Evolutionary conservation across 2,329 filamentous ascomycete species (phyloP).

Genomic region (Fusarium sp.): DNA sequence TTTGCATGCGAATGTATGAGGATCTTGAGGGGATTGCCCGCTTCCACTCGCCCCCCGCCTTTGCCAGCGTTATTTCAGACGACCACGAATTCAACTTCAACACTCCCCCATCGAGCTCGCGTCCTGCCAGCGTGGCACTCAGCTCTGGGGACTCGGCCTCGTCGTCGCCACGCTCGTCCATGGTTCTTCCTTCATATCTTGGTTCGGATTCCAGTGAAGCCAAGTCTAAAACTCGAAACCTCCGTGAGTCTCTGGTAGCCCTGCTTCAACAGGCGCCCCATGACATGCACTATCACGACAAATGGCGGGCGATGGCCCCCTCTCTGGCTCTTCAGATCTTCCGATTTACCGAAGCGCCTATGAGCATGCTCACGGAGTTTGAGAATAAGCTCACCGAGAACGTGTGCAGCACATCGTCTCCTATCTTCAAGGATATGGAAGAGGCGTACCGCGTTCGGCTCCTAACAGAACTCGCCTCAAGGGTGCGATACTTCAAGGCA

Average conservation of each 20-base stretch:
- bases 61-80: conserved; percentile 42
- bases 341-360: conserved; percentile 68
- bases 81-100: conserved; percentile 65
- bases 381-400: conserved; percentile 65
- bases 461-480: conserved; percentile 63
- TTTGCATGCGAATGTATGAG: conserved; percentile 74
- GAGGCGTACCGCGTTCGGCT: conserved; percentile 65
- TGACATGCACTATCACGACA: conserved; percentile 59
- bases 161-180: conserved; percentile 67
- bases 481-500: conserved; percentile 68
- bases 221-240: conserved; percentile 61
- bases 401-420: conserved; percentile 60
- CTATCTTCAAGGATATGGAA: conserved; percentile 66
- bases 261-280: conserved; percentile 67
- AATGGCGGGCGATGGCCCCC: conserved; percentile 68
- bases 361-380: conserved; percentile 63
- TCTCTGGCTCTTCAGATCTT: conserved; percentile 72
- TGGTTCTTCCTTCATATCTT: conserved; percentile 59
- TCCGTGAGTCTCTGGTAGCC: conserved; percentile 69
- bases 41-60: conserved; percentile 50
- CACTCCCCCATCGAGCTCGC: conserved; percentile 59
- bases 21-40: conserved; percentile 64
- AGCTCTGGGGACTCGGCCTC: conserved; percentile 65
- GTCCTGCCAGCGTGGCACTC: conserved; percentile 68
- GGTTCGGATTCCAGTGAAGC: conserved; percentile 58